A percentile compares a stretch with the other conserved stretches of the same genome.
phyloP scores from a whole-genome alignment of 495 filamentous ascomycete genomes.

The Penicillium antarcticum region DNA sequence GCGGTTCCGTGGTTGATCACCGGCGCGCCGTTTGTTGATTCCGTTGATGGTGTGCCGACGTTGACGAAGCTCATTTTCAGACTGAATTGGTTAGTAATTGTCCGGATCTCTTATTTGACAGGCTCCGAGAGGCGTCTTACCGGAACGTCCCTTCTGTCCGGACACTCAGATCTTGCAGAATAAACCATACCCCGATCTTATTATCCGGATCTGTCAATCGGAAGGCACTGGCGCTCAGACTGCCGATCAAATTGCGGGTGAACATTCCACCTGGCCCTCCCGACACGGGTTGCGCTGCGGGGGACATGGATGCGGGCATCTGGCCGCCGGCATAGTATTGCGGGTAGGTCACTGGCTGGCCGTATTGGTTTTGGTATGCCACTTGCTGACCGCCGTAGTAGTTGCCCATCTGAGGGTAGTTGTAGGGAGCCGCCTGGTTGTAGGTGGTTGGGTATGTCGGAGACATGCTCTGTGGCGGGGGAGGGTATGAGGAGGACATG shows the following conservation, averaged over 20 bases:
- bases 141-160: conserved; percentile 88
- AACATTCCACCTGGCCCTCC: conserved; percentile 79
- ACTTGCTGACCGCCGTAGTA: conserved; percentile 41
- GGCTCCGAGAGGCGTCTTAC: conserved; percentile 51
- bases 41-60: conserved; percentile 53
- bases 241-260: conserved; percentile 93
- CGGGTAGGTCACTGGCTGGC: conserved; percentile 40
- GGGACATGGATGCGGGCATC: conserved; percentile 36
- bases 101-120: too few relatives aligned
- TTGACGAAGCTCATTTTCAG: conserved; percentile 83
- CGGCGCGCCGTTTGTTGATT: conserved; percentile 32
- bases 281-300: conserved; percentile 38
- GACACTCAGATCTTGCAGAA: conserved; percentile 92
- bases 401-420: conserved; percentile 39
- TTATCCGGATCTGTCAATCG: conserved; percentile 77
- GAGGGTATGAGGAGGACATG: conserved; percentile 72
- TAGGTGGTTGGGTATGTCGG: conserved; percentile 33
- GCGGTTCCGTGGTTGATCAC: conserved; percentile 75
- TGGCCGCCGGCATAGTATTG: conserved; percentile 34
- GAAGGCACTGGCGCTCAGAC: conserved; percentile 85
- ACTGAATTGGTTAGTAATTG: conserved; percentile 28
- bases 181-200: conserved; percentile 93
- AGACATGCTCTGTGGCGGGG: conserved; percentile 45
- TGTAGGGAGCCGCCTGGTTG: conserved; percentile 40
- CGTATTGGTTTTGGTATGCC: conserved; percentile 42